phyloP scores from a whole-genome alignment of 2,329 filamentous ascomycete species.

The Fusarium sp. region DNA sequence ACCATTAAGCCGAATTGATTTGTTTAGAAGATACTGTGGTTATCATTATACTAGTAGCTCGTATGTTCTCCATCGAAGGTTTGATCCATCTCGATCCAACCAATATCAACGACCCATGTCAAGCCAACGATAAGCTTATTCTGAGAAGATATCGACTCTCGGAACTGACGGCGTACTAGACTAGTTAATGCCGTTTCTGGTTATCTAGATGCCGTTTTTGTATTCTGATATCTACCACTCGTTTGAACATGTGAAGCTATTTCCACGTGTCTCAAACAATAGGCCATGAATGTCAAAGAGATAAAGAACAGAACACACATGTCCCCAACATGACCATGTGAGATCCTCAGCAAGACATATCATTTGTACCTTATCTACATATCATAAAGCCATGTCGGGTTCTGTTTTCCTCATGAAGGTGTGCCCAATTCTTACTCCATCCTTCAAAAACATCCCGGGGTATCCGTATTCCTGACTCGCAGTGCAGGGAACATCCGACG shows the following conservation, averaged over 20 bases:
- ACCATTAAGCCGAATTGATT: slow-evolving; percentile 20
- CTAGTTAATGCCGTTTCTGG: not conserved
- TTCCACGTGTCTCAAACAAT: not conserved
- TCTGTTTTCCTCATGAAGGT: not conserved
- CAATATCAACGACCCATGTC: not conserved
- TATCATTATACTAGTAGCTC: rapidly evolving
- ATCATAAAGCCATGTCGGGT: not conserved
- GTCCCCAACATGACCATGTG: not conserved
- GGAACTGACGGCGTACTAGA: too few species aligned
- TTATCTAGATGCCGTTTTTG: not conserved
- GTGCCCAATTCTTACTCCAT: not conserved
- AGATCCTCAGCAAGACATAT: not conserved
- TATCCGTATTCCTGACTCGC: not conserved
- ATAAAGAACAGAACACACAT: not conserved
- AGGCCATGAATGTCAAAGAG: not conserved
- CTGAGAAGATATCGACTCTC: not conserved
- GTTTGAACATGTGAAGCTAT: not conserved
- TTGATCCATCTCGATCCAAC: not conserved
- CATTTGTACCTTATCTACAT: not conserved
- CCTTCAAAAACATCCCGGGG: not conserved
- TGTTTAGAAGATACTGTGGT: rapidly evolving
- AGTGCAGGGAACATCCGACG: not conserved
- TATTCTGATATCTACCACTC: not conserved
- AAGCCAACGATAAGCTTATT: not conserved
- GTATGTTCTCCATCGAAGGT: rapidly evolving